phyloP scores from a whole-genome alignment of 1,284 basidiomycete species.

The Peniophora sp. region DNA sequence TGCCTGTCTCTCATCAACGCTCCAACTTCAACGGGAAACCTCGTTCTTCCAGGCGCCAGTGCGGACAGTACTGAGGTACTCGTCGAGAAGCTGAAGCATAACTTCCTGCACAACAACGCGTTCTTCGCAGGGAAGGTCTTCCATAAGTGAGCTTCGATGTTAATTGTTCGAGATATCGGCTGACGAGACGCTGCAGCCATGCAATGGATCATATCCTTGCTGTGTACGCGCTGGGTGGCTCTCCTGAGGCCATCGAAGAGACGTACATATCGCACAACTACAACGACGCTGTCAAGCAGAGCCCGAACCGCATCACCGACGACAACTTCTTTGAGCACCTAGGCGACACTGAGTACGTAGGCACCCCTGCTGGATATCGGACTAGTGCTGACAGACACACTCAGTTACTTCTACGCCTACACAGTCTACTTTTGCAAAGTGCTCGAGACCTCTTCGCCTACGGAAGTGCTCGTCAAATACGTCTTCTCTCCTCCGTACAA shows the following conservation, averaged over 20 bases:
- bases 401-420: conserved; percentile 53
- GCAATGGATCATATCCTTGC: conserved; percentile 44
- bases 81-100: conserved; percentile 1
- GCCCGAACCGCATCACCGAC: conserved; percentile 33
- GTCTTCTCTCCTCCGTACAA: conserved; percentile 51
- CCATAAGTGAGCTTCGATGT: neutral
- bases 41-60: neutral
- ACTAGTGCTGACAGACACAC: neutral
- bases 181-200: conserved; percentile 30
- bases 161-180: neutral
- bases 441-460: conserved; percentile 35
- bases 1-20: neutral
- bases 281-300: conserved; percentile 29
- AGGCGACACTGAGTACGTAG: conserved; percentile 35
- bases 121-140: neutral
- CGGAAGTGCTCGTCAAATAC: conserved; percentile 42
- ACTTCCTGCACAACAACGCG: neutral
- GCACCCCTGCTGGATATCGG: neutral
- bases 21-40: neutral
- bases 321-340: conserved; percentile 42
- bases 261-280: conserved; percentile 36
- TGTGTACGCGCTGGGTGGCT: conserved; percentile 41
- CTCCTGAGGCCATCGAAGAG: conserved; percentile 28
- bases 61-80: neutral
- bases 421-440: conserved; percentile 44